Evolutionary conservation across 2,329 filamentous ascomycete species (phyloP).

Genomic region (Penicillium paneum): DNA sequence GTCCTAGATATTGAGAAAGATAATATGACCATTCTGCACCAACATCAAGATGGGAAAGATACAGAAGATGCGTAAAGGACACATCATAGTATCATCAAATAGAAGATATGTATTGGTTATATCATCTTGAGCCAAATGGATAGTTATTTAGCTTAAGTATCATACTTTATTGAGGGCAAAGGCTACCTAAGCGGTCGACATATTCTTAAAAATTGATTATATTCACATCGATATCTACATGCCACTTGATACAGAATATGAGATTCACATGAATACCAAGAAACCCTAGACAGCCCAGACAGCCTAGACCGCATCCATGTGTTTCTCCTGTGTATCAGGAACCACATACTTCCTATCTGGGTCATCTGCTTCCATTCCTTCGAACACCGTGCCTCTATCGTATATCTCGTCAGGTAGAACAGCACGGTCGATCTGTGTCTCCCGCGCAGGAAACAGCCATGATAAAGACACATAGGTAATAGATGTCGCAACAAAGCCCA

Average conservation of each 20-base stretch:
- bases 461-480: conserved; percentile 55
- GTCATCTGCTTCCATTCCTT: conserved; percentile 19
- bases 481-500: conserved; percentile 58
- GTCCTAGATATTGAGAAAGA: no score
- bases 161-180: background rate
- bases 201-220: background rate
- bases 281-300: background rate
- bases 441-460: conserved; percentile 48
- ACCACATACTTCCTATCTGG: conserved; percentile 9
- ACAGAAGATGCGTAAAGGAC: no score
- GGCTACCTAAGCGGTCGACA: background rate
- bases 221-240: background rate
- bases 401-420: conserved; percentile 41
- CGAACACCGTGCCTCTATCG: conserved; percentile 16
- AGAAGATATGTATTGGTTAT: no score
- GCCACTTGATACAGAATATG: background rate
- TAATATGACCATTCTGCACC: no score
- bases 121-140: background rate
- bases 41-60: no score
- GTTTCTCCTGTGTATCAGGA: conserved; percentile 3
- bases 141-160: background rate
- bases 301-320: background rate
- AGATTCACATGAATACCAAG: background rate
- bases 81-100: background rate
- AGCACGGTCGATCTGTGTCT: conserved; percentile 46